Conservation (phyloP, 768 basidiomycete genomes). For the Dioszegia crocea region DNA sequence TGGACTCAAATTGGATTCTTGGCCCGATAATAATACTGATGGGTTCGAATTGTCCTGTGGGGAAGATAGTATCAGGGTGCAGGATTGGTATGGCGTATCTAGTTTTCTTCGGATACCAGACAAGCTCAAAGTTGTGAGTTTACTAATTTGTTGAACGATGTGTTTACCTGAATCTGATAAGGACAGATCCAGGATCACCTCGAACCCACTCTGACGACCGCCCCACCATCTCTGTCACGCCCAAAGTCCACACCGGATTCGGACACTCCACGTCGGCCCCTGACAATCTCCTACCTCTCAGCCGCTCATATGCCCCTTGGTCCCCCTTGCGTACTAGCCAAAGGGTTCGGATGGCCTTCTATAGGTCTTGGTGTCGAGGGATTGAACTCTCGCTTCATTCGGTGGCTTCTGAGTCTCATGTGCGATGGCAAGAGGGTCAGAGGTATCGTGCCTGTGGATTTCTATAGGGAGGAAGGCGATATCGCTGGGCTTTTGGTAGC, state of each 20-base stretch:
- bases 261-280: background rate
- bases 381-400: slow-evolving; percentile 69
- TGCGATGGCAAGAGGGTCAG: slow-evolving; percentile 17
- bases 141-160: too few species aligned
- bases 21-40: slow-evolving; percentile 72
- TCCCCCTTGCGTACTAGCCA: slow-evolving; percentile 68
- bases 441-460: slow-evolving; percentile 31
- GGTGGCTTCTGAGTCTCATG: slow-evolving; percentile 61
- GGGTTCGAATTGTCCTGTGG: slow-evolving; percentile 69
- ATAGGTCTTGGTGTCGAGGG: slow-evolving; percentile 78
- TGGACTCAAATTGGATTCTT: slow-evolving; percentile 79
- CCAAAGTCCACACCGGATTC: background rate
- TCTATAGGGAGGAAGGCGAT: slow-evolving; percentile 30
- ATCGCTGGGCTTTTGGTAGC: slow-evolving; percentile 25
- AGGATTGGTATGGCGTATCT: slow-evolving; percentile 67
- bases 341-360: slow-evolving; percentile 77
- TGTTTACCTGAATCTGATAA: background rate
- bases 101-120: slow-evolving; percentile 66
- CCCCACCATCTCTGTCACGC: slow-evolving; percentile 17
- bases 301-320: slow-evolving; percentile 77
- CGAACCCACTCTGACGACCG: slow-evolving; percentile 31
- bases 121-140: slow-evolving; percentile 57
- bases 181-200: slow-evolving; percentile 30
- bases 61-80: slow-evolving; percentile 60
- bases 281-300: slow-evolving; percentile 76